These are phyloP conservation scores for Olyra latifolia DNA, from an alignment of 176 grass and related monocot species.

Conservation along the genomic window DNA sequence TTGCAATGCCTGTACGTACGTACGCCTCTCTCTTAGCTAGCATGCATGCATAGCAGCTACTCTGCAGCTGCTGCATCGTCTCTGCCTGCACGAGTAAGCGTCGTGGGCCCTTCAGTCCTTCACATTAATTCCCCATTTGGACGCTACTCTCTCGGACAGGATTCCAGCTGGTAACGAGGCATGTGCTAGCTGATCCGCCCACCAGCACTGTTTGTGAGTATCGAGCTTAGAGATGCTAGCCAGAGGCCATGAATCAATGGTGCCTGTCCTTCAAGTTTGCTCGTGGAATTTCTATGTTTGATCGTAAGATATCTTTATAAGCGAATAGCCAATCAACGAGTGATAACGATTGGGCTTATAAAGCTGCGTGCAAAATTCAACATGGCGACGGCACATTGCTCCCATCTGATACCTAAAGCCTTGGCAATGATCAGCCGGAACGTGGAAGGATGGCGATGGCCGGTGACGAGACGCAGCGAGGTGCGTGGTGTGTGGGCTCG, in stretches of 20 bases:
- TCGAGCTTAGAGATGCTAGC: constrained; percentile 4
- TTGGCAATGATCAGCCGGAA: background rate
- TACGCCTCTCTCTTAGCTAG: background rate
- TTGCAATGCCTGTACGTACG: constrained; percentile 7
- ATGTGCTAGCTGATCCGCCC: constrained; percentile 25
- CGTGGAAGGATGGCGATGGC: constrained; percentile 12
- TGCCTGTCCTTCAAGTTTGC: background rate
- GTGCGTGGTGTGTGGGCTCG: constrained; percentile 11
- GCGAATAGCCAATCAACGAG: constrained; percentile 32
- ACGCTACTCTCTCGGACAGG: constrained; percentile 39
- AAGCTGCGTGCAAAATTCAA: background rate
- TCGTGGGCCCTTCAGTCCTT: constrained; percentile 15
- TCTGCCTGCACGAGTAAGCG: background rate
- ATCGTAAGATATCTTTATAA: too few species aligned
- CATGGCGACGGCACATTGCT: background rate
- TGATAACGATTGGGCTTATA: constrained; percentile 29
- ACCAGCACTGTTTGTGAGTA: background rate
- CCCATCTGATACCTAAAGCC: background rate
- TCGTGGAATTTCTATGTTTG: background rate
- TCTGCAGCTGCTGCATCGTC: constrained; percentile 1
- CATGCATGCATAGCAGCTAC: background rate
- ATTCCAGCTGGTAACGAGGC: constrained; percentile 41
- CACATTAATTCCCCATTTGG: constrained; percentile 38
- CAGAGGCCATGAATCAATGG: background rate
- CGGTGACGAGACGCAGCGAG: background rate